Evolutionary conservation across 2,329 filamentous ascomycete species (phyloP), one percentile per base, ranked within the genome.

Genomic region (Alternaria novae-zelandiae): DNA sequence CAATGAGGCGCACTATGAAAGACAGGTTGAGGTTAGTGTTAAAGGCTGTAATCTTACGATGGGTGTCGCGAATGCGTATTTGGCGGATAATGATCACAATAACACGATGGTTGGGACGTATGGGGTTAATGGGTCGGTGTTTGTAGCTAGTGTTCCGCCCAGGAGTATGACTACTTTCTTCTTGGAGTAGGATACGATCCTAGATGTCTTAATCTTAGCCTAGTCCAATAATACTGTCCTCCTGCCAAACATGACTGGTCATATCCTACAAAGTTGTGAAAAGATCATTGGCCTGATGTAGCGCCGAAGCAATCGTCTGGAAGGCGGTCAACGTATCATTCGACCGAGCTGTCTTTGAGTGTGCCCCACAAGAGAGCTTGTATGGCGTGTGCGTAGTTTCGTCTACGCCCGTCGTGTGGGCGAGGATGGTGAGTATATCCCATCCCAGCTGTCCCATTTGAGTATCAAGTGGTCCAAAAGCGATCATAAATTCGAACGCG

Each of bases 1-100:
- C 55, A 78, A 79, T 25, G 70, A 72, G n/a, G 66, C 72, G 23
- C 61, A 65, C 30, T 56, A 26, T n/a, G 61, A 68, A 1, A 54
- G 59, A 8, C 36, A 57, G 20, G 47, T 62, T 9, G 51, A 65
- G 13, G 23, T 67, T 28, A 55, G 26, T 23, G 11, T 63, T 2
- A 28, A 23, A 7, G 50, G 57, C 5, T 26, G 15, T 53, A n/a
- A 43, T 8, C 12, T 51, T 9, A 13, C 6, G 3, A 30, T 55
- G 30, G 51, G 44, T 1, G 28, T 53, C 4, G 61, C 57, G 9
- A 60, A 36, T 6, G 57, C 61, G 13, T 63, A 60, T 46, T 21
- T 63, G 51, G 57, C 61, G 6, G 61, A 63, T 17, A 63, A 63
- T 20, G 36, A 60, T 2, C 61, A 63, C 4, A 63, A 63, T 10